Base-by-base conservation (phyloP, 78 protist species). In the Dictyostelium firmibasis region DNA sequence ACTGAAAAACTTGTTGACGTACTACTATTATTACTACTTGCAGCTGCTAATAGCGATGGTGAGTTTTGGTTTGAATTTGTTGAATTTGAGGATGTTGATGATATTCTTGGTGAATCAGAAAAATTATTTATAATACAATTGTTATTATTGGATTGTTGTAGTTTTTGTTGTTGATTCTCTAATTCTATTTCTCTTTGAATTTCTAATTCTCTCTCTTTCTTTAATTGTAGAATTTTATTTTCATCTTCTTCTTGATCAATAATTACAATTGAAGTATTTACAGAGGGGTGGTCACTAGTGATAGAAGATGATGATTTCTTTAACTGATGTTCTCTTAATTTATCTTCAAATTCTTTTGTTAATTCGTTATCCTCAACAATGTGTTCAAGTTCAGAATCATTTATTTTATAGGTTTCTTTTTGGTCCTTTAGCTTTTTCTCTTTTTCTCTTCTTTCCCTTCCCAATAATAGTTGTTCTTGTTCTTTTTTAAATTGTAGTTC, bases 401-500 rank as follows among this genome's bases (percentile, higher is more conserved):
- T 74, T 13, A 33, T 74, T 18, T 35, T 57, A 57, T 57, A 57
- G 25, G 27, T 57, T 6, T 57, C 27, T 77, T 36, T 25, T 38
- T 44, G 35, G 16, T 38, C 36, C 13, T 81, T 31, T 60, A 70
- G 14, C 14, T 82, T 33, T 82, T 27, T 82, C 2, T 62, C 78
- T 35, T 23, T 29, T 36, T 36, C 87, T 36, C 76, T 60, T 23
- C 25, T 50, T 18, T 60, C 76, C 23, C 62, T 27, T 67, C 43
- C 79, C 2, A 18, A 6, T 35, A 41, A 8, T 7, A 82, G 31
- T 57, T 27, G 76, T 10, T 69, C 79, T 27, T 60, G 81, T 67
- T 84, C 89, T 43, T 41, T n/a, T 84, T 84, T 67, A 25, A 36
- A 67, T 84, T 67, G 25, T 13, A 41, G 6, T 27, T 84, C 81